Evolutionary conservation across 2,329 filamentous ascomycete species (phyloP).

Genomic region (Pestalotiopsis fici): DNA sequence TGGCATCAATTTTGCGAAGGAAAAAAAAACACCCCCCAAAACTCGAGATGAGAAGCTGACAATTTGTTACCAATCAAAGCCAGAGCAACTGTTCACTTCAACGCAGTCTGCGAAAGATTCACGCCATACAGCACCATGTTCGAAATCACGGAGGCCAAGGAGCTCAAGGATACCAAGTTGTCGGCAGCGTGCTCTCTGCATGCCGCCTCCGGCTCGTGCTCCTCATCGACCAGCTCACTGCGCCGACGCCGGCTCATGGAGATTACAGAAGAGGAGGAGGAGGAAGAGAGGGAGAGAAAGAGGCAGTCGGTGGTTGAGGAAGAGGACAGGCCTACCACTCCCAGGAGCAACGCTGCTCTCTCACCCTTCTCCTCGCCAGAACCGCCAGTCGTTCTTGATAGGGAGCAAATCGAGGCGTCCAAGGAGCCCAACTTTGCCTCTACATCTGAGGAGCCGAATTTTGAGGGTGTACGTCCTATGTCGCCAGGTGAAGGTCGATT

Average conservation of each 20-base stretch:
- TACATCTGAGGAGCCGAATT: slow-evolving; percentile 51
- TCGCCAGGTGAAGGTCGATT: slow-evolving; percentile 43
- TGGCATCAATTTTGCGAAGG: not conserved
- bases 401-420: slow-evolving; percentile 51
- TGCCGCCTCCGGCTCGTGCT: slow-evolving; percentile 81
- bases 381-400: slow-evolving; percentile 50
- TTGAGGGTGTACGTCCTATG: slow-evolving; percentile 46
- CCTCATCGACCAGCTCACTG: slow-evolving; percentile 80
- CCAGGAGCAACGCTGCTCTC: slow-evolving; percentile 23
- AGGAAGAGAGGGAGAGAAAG: slow-evolving; percentile 63
- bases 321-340: slow-evolving; percentile 38
- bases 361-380: slow-evolving; percentile 23
- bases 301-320: slow-evolving; percentile 56
- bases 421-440: slow-evolving; percentile 52
- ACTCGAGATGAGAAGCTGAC: not conserved
- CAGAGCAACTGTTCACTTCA: slow-evolving; percentile 76
- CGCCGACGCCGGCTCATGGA: slow-evolving; percentile 79
- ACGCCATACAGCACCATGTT: slow-evolving; percentile 86
- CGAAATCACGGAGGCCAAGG: slow-evolving; percentile 71
- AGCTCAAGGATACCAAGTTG: slow-evolving; percentile 84
- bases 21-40: not conserved
- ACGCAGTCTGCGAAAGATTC: slow-evolving; percentile 69
- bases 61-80: slow-evolving; percentile 52
- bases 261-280: slow-evolving; percentile 91
- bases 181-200: slow-evolving; percentile 88